These are phyloP conservation scores for Hericium rajendrae DNA, from an alignment of 768 basidiomycete genomes.

Conservation along the genomic window DNA sequence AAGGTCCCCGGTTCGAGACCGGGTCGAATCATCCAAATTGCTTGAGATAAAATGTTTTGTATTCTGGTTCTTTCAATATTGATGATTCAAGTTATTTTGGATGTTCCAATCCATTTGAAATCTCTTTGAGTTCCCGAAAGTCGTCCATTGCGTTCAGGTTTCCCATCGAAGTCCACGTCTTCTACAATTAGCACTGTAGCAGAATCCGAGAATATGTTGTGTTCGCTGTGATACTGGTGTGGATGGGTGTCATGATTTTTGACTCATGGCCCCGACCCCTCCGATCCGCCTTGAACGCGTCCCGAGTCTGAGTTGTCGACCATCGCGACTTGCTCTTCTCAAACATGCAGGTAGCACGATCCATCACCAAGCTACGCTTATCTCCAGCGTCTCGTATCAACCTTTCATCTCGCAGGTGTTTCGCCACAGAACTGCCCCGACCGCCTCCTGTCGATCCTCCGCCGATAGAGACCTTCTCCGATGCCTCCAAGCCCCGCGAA, in stretches of 20 bases:
- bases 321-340: not conserved
- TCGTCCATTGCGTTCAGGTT: too few relatives aligned
- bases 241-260: too few relatives aligned
- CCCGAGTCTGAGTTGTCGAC: not conserved
- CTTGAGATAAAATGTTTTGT: too few relatives aligned
- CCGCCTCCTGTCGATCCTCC: constrained; percentile 9
- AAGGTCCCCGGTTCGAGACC: constrained; percentile 59
- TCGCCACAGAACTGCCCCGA: constrained; percentile 9
- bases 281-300: constrained; percentile 14
- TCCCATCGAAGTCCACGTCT: too few relatives aligned
- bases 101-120: too few relatives aligned
- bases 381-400: not conserved
- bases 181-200: too few relatives aligned
- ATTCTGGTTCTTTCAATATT: too few relatives aligned
- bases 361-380: not conserved
- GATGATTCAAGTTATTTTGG: too few relatives aligned
- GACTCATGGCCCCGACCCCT: too few relatives aligned
- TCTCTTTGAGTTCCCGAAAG: too few relatives aligned
- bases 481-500: constrained; percentile 33
- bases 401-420: not conserved
- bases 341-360: not conserved
- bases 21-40: constrained; percentile 12
- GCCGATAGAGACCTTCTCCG: constrained; percentile 30
- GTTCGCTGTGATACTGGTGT: too few relatives aligned
- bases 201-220: too few relatives aligned